Percentiles rank a stretch among this genome's conserved stretches.
Conservation (phyloP, 108 stramenopile genomes). For the Nitzschia sp. region DNA sequence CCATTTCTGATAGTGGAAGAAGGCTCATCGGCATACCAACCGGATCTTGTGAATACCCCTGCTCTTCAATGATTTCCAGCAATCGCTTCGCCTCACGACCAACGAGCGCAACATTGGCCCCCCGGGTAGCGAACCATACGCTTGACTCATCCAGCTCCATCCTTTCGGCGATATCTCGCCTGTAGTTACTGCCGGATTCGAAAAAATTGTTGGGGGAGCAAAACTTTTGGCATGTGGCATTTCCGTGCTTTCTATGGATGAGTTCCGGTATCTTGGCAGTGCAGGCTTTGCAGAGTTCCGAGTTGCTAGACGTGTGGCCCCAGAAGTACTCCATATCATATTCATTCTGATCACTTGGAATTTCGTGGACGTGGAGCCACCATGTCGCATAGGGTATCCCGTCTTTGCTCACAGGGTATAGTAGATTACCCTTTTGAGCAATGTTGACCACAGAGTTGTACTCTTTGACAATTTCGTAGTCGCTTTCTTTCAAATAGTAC, state of each 20-base stretch:
- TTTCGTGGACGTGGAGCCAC: conserved; percentile 14
- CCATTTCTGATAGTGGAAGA: not conserved
- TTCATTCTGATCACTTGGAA: not conserved
- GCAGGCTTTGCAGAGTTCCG: not conserved
- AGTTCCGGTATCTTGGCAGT: not conserved
- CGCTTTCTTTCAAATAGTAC: not conserved
- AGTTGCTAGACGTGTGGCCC: not conserved
- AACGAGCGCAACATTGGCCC: not conserved
- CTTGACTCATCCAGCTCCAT: not conserved
- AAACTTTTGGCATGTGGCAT: not conserved
- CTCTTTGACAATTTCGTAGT: conserved; percentile 7
- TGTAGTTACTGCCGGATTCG: not conserved
- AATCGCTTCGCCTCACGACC: not conserved
- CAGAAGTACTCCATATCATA: conserved; percentile 1
- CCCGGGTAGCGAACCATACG: not conserved
- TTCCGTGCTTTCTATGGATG: not conserved
- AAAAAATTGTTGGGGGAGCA: not conserved
- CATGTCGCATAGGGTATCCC: not conserved
- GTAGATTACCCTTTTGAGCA: not conserved
- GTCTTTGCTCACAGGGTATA: conserved; percentile 8
- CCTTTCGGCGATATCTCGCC: not conserved
- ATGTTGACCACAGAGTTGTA: not conserved
- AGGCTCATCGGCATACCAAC: conserved; percentile 17
- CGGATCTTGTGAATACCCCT: not conserved
- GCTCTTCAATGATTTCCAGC: not conserved